Conservation (phyloP, 2,329 filamentous ascomycete genomes). For the Sordariomycetes sp. region DNA sequence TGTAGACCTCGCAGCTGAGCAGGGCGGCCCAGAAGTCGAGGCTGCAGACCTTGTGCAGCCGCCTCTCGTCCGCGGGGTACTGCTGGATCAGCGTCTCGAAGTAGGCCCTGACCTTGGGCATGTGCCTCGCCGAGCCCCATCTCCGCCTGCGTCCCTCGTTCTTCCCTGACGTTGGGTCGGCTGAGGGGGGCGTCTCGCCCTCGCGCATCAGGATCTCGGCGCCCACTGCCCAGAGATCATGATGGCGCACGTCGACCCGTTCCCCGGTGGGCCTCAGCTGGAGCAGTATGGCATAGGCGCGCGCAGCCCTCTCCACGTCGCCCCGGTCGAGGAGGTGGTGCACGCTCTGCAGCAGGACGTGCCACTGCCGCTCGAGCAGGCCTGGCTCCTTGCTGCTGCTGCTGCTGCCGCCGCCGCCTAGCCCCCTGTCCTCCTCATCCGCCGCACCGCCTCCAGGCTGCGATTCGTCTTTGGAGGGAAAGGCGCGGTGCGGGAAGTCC, state of each 20-base stretch:
- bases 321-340: slow-evolving; percentile 63
- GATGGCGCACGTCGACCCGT: slow-evolving; percentile 57
- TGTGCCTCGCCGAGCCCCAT: slow-evolving; percentile 37
- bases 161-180: neutral
- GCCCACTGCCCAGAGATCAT: slow-evolving; percentile 72
- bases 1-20: slow-evolving; percentile 73
- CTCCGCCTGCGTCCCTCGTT: slow-evolving; percentile 2
- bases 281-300: slow-evolving; percentile 67
- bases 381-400: too few relatives aligned
- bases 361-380: slow-evolving; percentile 50
- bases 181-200: slow-evolving; percentile 24
- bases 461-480: slow-evolving; percentile 72
- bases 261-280: slow-evolving; percentile 33
- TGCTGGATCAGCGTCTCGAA: slow-evolving; percentile 72
- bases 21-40: slow-evolving; percentile 75
- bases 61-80: slow-evolving; percentile 58
- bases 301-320: slow-evolving; percentile 62
- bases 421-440: slow-evolving; percentile 5
- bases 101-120: slow-evolving; percentile 44
- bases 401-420: too few relatives aligned
- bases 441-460: slow-evolving; percentile 36
- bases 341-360: slow-evolving; percentile 58
- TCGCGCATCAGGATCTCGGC: slow-evolving; percentile 72
- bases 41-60: slow-evolving; percentile 51
- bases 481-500: slow-evolving; percentile 53